Conservation (phyloP, 345 rosid species). For the Populus alba region DNA sequence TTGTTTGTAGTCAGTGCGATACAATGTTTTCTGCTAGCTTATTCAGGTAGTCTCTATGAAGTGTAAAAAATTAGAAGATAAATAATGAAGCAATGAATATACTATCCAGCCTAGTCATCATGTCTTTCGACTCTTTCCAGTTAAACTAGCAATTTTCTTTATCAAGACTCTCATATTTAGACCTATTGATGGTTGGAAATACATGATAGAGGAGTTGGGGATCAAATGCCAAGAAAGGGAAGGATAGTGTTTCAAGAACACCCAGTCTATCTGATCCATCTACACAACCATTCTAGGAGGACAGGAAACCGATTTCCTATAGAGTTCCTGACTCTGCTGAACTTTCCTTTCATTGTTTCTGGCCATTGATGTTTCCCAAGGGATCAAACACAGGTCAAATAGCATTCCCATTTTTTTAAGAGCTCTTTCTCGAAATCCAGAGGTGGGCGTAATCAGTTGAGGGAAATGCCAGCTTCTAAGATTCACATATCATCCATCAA, state of each 20-base stretch:
- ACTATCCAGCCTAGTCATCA: neutral
- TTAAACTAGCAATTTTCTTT: constrained; percentile 17
- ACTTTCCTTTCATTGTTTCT: neutral
- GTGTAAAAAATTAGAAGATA: too few relatives aligned
- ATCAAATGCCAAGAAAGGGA: constrained; percentile 94
- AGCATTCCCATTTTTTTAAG: too few relatives aligned
- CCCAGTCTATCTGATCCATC: constrained; percentile 74
- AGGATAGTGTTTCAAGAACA: constrained; percentile 83
- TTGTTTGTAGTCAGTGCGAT: too few relatives aligned
- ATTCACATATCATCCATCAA: neutral
- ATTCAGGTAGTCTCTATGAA: too few relatives aligned
- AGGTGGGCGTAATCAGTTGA: neutral
- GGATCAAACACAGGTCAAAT: neutral
- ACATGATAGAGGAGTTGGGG: constrained; percentile 92
- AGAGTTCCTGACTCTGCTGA: constrained; percentile 4
- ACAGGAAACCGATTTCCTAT: constrained; percentile 23
- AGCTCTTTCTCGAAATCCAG: too few relatives aligned
- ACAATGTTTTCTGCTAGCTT: too few relatives aligned
- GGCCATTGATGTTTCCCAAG: neutral
- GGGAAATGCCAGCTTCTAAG: neutral
- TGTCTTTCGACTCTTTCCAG: neutral
- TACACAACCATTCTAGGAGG: constrained; percentile 88
- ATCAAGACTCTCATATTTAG: constrained; percentile 91
- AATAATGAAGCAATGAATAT: constrained; percentile 23
- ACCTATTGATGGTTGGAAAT: constrained; percentile 94